These are phyloP conservation scores for Bolboschoenus planiculmis DNA, from an alignment of 176 grass and related monocot species.

Conservation along the genomic window DNA sequence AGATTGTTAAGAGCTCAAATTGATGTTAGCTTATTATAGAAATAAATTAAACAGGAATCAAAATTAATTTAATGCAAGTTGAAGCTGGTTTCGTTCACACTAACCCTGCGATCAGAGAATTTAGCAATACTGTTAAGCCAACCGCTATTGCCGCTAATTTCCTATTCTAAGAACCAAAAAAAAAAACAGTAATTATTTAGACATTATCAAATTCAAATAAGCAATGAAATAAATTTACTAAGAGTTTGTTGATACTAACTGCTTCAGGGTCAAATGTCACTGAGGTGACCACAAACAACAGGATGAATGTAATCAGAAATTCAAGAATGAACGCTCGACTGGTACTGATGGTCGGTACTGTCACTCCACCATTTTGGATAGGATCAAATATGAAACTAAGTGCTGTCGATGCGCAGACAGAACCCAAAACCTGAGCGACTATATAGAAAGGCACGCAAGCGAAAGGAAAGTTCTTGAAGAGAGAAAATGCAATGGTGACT, in stretches of 20 bases:
- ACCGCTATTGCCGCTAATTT: constrained; percentile 25
- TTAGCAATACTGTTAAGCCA: constrained; percentile 20
- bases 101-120: constrained; percentile 21
- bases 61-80: background rate
- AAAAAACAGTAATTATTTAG: background rate
- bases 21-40: background rate
- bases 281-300: constrained; percentile 19
- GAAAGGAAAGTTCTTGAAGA: constrained; percentile 41
- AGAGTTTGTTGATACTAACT: constrained; percentile 9
- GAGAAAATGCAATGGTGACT: constrained; percentile 49
- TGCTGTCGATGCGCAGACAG: constrained; percentile 43
- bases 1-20: background rate
- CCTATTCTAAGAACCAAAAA: background rate
- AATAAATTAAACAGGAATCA: background rate
- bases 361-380: constrained; percentile 35
- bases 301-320: constrained; percentile 24
- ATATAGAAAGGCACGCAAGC: constrained; percentile 40
- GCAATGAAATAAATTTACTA: background rate
- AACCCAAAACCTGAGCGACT: constrained; percentile 38
- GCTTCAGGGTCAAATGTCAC: constrained; percentile 15
- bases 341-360: constrained; percentile 36
- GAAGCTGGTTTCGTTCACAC: background rate
- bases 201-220: background rate
- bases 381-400: constrained; percentile 51
- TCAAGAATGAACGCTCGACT: constrained; percentile 20